phyloP scores from a whole-genome alignment of 2,329 filamentous ascomycete species.

The Dothideomycetes sp. region DNA sequence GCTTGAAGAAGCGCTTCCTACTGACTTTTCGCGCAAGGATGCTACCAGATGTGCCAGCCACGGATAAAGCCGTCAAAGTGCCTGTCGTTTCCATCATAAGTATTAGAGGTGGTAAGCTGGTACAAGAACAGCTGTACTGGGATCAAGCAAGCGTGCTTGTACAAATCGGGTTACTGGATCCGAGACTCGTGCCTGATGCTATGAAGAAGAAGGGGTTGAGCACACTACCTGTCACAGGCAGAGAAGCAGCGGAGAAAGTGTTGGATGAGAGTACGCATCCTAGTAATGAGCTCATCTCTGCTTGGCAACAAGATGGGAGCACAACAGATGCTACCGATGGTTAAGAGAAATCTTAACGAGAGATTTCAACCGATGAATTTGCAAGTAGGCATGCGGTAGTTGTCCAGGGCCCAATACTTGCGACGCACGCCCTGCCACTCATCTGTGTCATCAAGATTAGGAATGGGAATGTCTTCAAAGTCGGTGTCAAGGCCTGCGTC shows the following conservation, averaged over 20 bases:
- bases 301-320: constrained; percentile 20
- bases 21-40: too few relatives aligned
- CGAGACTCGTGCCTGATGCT: constrained; percentile 40
- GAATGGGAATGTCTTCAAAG: constrained; percentile 70
- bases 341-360: constrained; percentile 7
- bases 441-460: constrained; percentile 58
- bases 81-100: constrained; percentile 48
- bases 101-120: constrained; percentile 44
- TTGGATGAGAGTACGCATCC: constrained; percentile 31
- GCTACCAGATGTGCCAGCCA: constrained; percentile 47
- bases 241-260: constrained; percentile 34
- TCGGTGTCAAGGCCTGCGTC: constrained; percentile 85
- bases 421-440: constrained; percentile 86
- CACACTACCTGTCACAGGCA: constrained; percentile 32
- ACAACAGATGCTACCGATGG: constrained; percentile 1
- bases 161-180: constrained; percentile 47
- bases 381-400: constrained; percentile 65
- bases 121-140: constrained; percentile 51
- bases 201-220: constrained; percentile 34
- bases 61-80: constrained; percentile 46
- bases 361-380: constrained; percentile 57
- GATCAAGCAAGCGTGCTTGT: constrained; percentile 50
- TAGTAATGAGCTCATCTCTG: constrained; percentile 33
- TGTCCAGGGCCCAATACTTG: constrained; percentile 80
- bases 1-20: neutral